These are phyloP conservation scores for Moricandia moricandioides DNA, from an alignment of 345 rosid species.

Conservation along the genomic window DNA sequence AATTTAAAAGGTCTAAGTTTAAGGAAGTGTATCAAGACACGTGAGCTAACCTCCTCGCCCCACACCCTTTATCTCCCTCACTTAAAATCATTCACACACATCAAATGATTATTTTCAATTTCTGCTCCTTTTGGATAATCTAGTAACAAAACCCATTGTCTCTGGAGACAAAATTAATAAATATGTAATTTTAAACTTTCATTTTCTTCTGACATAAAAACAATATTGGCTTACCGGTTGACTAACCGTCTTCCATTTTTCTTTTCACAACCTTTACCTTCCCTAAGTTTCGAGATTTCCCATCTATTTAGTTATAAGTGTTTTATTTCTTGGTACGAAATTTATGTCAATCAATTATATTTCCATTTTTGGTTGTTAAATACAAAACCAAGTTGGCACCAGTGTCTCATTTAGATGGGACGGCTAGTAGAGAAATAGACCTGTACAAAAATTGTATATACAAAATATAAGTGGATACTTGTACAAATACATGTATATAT, in stretches of 20 bases:
- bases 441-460: neutral
- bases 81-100: constrained; percentile 43
- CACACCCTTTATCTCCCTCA: constrained; percentile 49
- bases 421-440: constrained; percentile 3
- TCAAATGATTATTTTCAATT: constrained; percentile 35
- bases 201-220: neutral
- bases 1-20: constrained; percentile 40
- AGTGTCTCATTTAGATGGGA: constrained; percentile 19
- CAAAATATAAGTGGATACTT: constrained; percentile 1
- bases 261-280: neutral
- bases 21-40: constrained; percentile 59
- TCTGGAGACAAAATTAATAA: constrained; percentile 23
- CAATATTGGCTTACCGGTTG: neutral
- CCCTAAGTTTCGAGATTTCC: neutral
- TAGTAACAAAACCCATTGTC: neutral
- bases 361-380: constrained; percentile 15
- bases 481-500: neutral
- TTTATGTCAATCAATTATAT: constrained; percentile 17
- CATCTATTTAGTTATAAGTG: neutral
- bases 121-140: constrained; percentile 6
- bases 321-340: neutral
- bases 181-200: neutral
- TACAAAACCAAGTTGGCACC: constrained; percentile 9
- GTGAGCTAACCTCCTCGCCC: constrained; percentile 81
- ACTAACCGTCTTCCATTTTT: neutral